Base-by-base conservation (phyloP, 495 filamentous ascomycete species). In the Daldinia concentrica region DNA sequence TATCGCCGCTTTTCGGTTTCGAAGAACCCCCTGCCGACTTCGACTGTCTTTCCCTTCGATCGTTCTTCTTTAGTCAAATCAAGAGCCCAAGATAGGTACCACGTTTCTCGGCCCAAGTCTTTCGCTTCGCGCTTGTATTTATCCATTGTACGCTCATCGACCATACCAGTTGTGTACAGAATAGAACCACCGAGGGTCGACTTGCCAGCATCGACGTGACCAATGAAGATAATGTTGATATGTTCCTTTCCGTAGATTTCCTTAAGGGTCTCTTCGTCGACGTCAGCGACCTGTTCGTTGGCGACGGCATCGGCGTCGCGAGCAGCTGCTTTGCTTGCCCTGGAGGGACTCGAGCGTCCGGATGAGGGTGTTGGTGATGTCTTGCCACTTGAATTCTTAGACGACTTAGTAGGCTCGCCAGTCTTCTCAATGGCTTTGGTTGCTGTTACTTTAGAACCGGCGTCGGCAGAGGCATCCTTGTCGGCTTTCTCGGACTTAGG, bases 221-320 rank as follows among this genome's bases (percentile, higher is more conserved):
- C 95, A 74, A 99, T 92, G 85, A 99, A 99, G 64, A 99, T 97
- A 56, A 98, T 88, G 78, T 99, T 99, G 68, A 99, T 90, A 76
- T 99, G 95, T 80, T 99, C 95, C 81, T 98, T 97, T 73, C 95
- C 95, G 79, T 98, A 98, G 45, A 99, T 93, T 81, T 98, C 95
- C 77, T 93, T 92, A 64, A 99, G 82, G 0, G 92, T 92, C 48
- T 92, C 91, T 26, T 97, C 93, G 69, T 98, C 95, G 3, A 99
- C 90, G 79, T 96, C 93, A 19, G 92, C 93, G 14, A 87, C 84
- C 75, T 98, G 95, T 74, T 94, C 92, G 79, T 94, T 92, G 37
- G 89, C 87, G 41, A 99, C 94, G 15, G 91, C 90, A 79, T 97
- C 91, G 14, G 86, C 92, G 62, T 92, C 90, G 62, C 94, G 90